Base-by-base conservation (phyloP, 768 basidiomycete species). In the Multifurca ochricompacta region DNA sequence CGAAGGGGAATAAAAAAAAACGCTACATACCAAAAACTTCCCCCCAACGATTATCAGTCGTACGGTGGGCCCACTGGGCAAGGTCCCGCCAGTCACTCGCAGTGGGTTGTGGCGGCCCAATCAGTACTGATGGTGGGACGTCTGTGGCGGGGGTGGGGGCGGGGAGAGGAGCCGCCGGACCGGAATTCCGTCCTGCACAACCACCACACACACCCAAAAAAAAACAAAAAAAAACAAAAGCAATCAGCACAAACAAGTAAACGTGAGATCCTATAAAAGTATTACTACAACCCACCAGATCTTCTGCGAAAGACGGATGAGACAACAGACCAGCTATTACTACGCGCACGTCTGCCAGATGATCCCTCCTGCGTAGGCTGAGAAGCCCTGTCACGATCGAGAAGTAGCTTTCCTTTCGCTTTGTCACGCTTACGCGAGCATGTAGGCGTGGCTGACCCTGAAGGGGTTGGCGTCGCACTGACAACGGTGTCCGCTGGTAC, bases 51-150 rank as follows among this genome's bases (percentile, higher is more conserved):
- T 47, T 7, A 41, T 73, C 71, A 8, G 78, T 56, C 16, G 58
- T 60, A 10, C 80, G 80, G 31, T 73, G 71, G 6, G 80, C 76
- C 69, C 75, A 80, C 50, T 77, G 75, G 1, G 76, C 80, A 63
- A 76, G 81, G 35, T 73, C 73, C 59, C 77, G 76, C 78, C 78
- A 82, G 35, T 78, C 79, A 4, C 65, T 60, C 2, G 67, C 64
- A 10, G 67, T 62, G 21, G 68, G 45, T 10, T 27, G 48, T 9
- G 56, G 53, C n/a, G 31, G n/a, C n/a, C n/a, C n/a, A n/a, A n/a
- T n/a, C n/a, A n/a, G n/a, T n/a, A n/a, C n/a, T n/a, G n/a, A n/a
- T n/a, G n/a, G n/a, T n/a, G n/a, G 42, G 6, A 8, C 28, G 9
- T 40, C 48, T 7, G 43, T 7, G 25, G n/a, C n/a, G 42, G 23